Conservation (phyloP, 2,329 filamentous ascomycete species). For the Fusarium sp. region DNA sequence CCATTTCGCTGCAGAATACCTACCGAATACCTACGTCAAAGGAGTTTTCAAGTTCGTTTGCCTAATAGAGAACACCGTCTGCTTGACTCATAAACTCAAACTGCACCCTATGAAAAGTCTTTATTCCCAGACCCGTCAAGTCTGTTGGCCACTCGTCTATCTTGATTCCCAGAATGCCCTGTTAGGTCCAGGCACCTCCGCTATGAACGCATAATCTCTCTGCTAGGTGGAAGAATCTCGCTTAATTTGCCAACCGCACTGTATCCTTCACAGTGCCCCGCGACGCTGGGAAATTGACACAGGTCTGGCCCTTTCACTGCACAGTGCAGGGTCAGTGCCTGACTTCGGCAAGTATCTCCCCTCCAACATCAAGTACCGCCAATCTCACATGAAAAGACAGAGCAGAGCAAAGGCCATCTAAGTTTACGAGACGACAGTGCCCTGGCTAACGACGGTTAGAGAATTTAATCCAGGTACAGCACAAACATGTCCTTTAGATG, state of each 20-base stretch:
- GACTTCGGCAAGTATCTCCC: slow-evolving; percentile 15
- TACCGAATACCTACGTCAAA: not conserved
- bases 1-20: not conserved
- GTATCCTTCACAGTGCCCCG: slow-evolving; percentile 33
- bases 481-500: slow-evolving; percentile 14
- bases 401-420: slow-evolving; percentile 15
- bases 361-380: slow-evolving; percentile 4
- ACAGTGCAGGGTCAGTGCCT: slow-evolving; percentile 20
- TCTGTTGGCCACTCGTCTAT: not conserved
- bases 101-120: not conserved
- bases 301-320: not conserved
- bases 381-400: slow-evolving; percentile 27
- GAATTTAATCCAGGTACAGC: not conserved
- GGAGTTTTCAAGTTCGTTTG: not conserved
- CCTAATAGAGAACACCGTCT: not conserved
- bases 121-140: not conserved
- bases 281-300: slow-evolving; percentile 31
- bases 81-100: not conserved
- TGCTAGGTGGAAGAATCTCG: slow-evolving; percentile 28
- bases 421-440: slow-evolving; percentile 6
- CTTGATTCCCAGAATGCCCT: slow-evolving; percentile 9
- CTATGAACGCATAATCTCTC: slow-evolving; percentile 20
- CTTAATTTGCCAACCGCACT: slow-evolving; percentile 28
- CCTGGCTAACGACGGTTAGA: slow-evolving; percentile 16
- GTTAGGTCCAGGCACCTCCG: slow-evolving; percentile 11